Base-by-base conservation (phyloP, 768 basidiomycete species). In the Mycena olivaceomarginata region DNA sequence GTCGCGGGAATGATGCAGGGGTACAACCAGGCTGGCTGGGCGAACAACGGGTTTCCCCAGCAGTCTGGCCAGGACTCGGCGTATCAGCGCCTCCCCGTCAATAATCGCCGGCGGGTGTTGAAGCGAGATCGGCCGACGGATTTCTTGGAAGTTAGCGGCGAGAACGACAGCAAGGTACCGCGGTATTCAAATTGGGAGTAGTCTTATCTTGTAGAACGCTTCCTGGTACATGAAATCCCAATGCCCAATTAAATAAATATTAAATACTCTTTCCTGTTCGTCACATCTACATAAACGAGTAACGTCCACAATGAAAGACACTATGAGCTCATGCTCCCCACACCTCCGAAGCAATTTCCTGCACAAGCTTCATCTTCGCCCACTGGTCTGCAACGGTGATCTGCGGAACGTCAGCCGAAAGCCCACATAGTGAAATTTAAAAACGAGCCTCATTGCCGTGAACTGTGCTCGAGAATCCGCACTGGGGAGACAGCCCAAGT, bases 81-180 rank as follows among this genome's bases (percentile, higher is more conserved):
- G n/a, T 97, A 97, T 83, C 96, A 97, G 83, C 90, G 96, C 46
- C 82, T 96, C 65, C 96, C 96, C 41, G 85, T 97, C 70, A 97
- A 96, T 81, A 96, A 95, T 81, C 90, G 96, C 74, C 90, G 96
- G 69, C 88, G 94, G 82, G 93, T 92, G 79, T 81, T 95, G 79
- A 96, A 97, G 85, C 90, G 96, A 11, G 96, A 97, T 41, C 88
- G 96, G 62, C 96, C 96, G 2, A 93, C 94, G 5, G 96, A 97
- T 85, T 97, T 97, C 82, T 84, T 96, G 81, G 96, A 96, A 81
- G 90, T 95, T 13, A 91, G 92, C 4, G 91, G 89, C 16, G 92
- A 93, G 74, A 87, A 85, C 70, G 94, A 94, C 39, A 88, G 83
- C 79, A 96, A 96, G 85, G 85, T 92, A 53, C 88, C 92, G 65